Evolutionary conservation across 169 alveolate species (phyloP), one percentile per base, ranked within the genome.

Genomic region (Eimeria maxima): DNA sequence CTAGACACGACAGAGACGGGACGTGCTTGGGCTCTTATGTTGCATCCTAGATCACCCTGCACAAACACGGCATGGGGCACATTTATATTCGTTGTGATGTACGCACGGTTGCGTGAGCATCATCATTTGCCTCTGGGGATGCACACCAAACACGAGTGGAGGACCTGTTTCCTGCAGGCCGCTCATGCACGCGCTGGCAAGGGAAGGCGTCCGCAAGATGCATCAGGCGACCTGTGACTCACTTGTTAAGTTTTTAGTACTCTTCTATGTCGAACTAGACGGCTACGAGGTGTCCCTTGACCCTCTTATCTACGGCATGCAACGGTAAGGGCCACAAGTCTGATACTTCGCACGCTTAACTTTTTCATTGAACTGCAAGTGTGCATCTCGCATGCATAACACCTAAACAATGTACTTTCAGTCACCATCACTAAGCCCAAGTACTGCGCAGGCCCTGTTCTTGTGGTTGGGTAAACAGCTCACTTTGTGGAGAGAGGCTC

Each of bases 181-280:
- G 16, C 93, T 86, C 0, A 29, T 86, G 93, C 74, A 24, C 45
- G 63, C 53, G 80, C 24, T 63, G 93, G 93, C 83, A 24, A 45
- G 93, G 63, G 93, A 86, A 22, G 80, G 57, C 29, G 20, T 63
- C 42, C 69, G 93, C 10, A 86, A 86, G 63, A 55, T 86, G 76
- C 63, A 33, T 42, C 93, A 86, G 81, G 27, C 93, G 50, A 57
- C 93, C 20, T 67, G 83, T 33, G 33, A 86, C 42, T 38, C 80
- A 20, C 10, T 86, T 11, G 50, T 33, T 42, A 38, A 24, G 4
- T 86, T 86, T 33, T 55, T 86, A 45, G 29, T 29, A 18, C 60
- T 86, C 4, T 86, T 60, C 44, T 86, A 38, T 38, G 65, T 18
- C 60, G 93, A 86, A 44, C 33, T 86, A 42, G 60, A 60, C 50